Evolutionary conservation across 2,329 filamentous ascomycete genomes (phyloP).

Genomic region (Phaeomoniella chlamydospora): DNA sequence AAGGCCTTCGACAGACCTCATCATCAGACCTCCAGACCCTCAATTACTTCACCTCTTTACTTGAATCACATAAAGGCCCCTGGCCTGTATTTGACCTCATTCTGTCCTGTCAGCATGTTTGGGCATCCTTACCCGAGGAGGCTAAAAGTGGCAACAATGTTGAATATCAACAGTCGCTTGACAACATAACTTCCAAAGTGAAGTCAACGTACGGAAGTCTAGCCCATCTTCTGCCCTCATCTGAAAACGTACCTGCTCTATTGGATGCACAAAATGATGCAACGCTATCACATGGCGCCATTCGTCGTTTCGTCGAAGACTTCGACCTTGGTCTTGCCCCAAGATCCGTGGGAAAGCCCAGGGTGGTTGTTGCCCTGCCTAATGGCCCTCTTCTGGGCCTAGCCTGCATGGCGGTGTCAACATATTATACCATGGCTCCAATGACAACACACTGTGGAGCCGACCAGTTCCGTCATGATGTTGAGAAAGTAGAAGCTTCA

Average conservation of each 20-base stretch:
- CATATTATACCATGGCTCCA: constrained; percentile 37
- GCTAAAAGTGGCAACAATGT: background rate
- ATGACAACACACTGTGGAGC: constrained; percentile 34
- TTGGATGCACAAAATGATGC: background rate
- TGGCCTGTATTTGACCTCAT: constrained; percentile 1
- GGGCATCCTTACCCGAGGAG: background rate
- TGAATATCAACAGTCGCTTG: background rate
- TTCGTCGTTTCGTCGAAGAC: constrained; percentile 9
- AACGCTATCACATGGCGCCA: constrained; percentile 8
- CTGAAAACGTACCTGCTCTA: background rate
- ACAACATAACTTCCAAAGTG: background rate
- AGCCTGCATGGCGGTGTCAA: constrained; percentile 32
- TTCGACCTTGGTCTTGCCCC: constrained; percentile 9
- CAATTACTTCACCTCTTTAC: background rate
- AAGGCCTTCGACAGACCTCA: too few species aligned
- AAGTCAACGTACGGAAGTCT: constrained; percentile 1
- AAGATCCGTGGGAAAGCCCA: constrained; percentile 18
- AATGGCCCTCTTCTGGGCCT: constrained; percentile 40
- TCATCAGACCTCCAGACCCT: background rate
- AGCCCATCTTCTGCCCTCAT: background rate
- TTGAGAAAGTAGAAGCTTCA: constrained; percentile 31
- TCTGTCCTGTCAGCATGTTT: background rate
- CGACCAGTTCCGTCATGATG: constrained; percentile 37
- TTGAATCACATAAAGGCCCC: background rate
- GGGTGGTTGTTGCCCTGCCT: constrained; percentile 36